Base-by-base conservation (phyloP, 2,329 filamentous ascomycete genomes). In the Mollisiaceae sp. region DNA sequence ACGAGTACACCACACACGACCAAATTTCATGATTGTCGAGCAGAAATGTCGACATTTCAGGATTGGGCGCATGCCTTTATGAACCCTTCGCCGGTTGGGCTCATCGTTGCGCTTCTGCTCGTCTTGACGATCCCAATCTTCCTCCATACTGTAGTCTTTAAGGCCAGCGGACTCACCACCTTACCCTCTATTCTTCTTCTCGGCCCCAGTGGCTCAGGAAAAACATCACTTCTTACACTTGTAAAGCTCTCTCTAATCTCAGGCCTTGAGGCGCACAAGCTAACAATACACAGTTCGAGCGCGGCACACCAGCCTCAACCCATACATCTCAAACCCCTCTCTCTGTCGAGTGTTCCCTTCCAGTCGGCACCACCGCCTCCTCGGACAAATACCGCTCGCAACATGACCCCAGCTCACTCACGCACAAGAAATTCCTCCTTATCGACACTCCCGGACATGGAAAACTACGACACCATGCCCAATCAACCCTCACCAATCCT, bases 391-490 rank as follows among this genome's bases (percentile, higher is more conserved):
- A 87, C 78, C 87, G 89, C 70, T 90, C 87, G 52, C 78, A 82
- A 32, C 86, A 90, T 74, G 89, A 92, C 75, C 84, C 86, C 27
- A 83, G 87, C 11, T 79, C 79, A 58, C 78, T 81, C 67, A 72
- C 78, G 2, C 88, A 90, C 75, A 88, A 86, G 70, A 90, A 88
- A 76, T 92, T 95, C 77, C 81, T 91, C 47, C 81, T 98, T 39
- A 81, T 92, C 75, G 95, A 99, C 80, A 98, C 94, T 0, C 95
- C 95, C 0, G 95, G 95, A 45, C 95, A 99, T 81, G 93, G 93
- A 73, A 99, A 99, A 80, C 87, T 99, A 65, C 92, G 95, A 67
- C 85, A 88, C 72, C 82, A 87, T 70, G 88, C 91, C 3, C 82
- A 91, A 65, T 78, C 82, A 50, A 81, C 79, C 61, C 79, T 90